A percentile compares a stretch with the other conserved stretches of the same genome.
phyloP scores from a whole-genome alignment of 441 rosid species.

The Omphalea diandra region DNA sequence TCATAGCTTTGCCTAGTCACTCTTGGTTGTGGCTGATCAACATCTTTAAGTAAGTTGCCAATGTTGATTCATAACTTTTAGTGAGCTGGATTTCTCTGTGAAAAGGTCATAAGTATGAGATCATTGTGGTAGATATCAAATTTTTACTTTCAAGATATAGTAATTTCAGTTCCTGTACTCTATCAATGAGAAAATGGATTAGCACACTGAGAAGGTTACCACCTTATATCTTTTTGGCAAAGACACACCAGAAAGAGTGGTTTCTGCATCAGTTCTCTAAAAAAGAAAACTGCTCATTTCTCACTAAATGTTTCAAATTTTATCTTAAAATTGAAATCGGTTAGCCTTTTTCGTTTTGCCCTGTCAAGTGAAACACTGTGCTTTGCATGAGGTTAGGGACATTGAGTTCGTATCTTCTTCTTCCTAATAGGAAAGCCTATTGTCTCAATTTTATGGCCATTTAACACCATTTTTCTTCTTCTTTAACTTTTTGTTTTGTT shows the following conservation, averaged over 20 bases:
- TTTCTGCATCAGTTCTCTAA: background rate
- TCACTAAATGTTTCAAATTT: background rate
- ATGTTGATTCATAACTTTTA: background rate
- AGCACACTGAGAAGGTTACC: background rate
- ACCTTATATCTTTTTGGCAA: background rate
- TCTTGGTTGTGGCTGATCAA: conserved; percentile 91
- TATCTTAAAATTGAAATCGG: background rate
- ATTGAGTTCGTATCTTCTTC: background rate
- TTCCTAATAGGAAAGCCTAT: background rate
- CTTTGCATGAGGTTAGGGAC: background rate
- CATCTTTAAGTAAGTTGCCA: conserved; percentile 72
- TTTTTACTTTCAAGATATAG: background rate
- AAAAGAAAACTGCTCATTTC: background rate
- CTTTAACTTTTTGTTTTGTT: background rate
- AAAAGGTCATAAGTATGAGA: background rate
- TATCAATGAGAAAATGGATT: background rate
- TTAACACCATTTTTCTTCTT: background rate
- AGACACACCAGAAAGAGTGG: background rate
- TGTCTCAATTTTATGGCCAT: background rate
- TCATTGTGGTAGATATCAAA: background rate
- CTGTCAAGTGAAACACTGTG: background rate
- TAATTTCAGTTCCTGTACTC: background rate
- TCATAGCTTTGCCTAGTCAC: conserved; percentile 66
- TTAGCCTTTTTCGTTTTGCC: background rate
- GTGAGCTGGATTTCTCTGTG: background rate